Evolutionary conservation across 345 rosid species (phyloP), one percentile per base, ranked within the genome.

Genomic region (Isatis tinctoria): DNA sequence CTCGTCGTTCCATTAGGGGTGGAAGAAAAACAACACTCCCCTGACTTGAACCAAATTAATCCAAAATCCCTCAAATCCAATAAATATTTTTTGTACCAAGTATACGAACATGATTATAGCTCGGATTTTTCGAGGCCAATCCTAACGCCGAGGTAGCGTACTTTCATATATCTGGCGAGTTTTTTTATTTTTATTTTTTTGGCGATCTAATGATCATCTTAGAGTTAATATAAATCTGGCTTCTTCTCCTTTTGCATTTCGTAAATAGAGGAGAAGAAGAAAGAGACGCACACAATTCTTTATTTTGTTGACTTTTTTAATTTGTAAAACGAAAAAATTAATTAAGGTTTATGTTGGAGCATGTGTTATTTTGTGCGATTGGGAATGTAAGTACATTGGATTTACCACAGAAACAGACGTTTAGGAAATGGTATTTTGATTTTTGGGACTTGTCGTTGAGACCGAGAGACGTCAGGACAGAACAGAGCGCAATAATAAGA

Each of bases 401-500:
- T 43, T n/a, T 17, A 16, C 18, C 22, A 24, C 17, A 54, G 12
- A 17, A 16, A 35, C 47, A 22, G 24, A 65, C 67, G 67, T 70
- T 22, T 20, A 26, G 7, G 12, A 44, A 70, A 60, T 59, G 48
- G 37, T 30, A 16, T 70, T 58, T 28, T 3, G 9, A 4, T 0
- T 4, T 26, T 2, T 24, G 26, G 18, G 35, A 69, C 8, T 26
- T 69, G 18, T 54, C 41, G 64, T 69, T 27, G 65, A 56, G 74
- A 22, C 45, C 35, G 26, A 33, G 39, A 14, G 48, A 32, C 52
- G 63, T 69, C 53, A 54, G 53, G 37, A 17, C 62, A 36, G 51
- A 53, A 54, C 8, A 39, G 58, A 68, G 4, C 12, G 62, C 52
- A 56, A 69, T 68, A 40, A 68, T 58, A 60, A 35, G 58, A 6